Evolutionary conservation across 805 yeast species (phyloP).

Genomic region (Hanseniaspora mollemarum): DNA sequence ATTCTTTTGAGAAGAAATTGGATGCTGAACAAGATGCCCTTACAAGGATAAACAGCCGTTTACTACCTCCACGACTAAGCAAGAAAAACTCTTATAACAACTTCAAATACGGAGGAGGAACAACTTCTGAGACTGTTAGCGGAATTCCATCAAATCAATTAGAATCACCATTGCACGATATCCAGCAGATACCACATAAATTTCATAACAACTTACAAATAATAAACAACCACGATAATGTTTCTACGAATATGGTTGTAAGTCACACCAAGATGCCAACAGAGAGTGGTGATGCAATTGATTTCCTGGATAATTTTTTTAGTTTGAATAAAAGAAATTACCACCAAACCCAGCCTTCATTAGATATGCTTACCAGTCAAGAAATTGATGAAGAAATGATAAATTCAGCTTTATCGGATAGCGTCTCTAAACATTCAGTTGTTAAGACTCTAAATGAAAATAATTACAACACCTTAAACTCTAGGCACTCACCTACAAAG

Average conservation of each 20-base stretch:
- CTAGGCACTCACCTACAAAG: constrained; percentile 27
- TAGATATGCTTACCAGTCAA: background rate
- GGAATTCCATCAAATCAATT: background rate
- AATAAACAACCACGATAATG: constrained; percentile 2
- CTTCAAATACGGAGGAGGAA: background rate
- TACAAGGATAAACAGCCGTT: constrained; percentile 26
- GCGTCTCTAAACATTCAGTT: background rate
- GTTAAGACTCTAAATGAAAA: background rate
- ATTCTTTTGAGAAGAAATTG: constrained; percentile 14
- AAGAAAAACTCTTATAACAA: constrained; percentile 6
- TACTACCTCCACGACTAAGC: constrained; percentile 26
- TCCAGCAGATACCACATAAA: constrained; percentile 2
- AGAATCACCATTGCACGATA: background rate
- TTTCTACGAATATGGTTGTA: background rate
- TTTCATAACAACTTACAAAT: background rate
- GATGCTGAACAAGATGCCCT: constrained; percentile 16
- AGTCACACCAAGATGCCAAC: background rate
- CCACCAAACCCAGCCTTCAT: background rate
- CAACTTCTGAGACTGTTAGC: background rate
- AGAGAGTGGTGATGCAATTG: constrained; percentile 4
- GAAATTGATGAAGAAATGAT: constrained; percentile 9
- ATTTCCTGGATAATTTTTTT: constrained; percentile 8
- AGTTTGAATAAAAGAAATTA: constrained; percentile 1
- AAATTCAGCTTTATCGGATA: constrained; percentile 10
- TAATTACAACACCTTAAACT: background rate